A percentile compares a stretch with the other conserved stretches of the same genome.
Conservation (phyloP, 2,329 filamentous ascomycete species). For the Bimuria novae-zelandiae region DNA sequence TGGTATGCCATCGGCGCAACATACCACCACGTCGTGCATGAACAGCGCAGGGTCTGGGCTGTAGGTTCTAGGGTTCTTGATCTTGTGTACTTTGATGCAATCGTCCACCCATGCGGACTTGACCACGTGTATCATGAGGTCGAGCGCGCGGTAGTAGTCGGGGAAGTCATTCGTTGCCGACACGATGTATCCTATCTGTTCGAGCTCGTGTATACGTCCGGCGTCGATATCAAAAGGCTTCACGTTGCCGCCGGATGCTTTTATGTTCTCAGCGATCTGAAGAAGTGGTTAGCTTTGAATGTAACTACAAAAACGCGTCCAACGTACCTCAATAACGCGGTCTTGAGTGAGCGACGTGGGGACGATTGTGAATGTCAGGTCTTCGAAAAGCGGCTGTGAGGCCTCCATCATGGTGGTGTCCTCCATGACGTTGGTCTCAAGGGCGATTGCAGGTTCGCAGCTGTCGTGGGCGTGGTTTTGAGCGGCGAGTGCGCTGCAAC, state of each 20-base stretch:
- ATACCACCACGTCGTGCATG: constrained; percentile 81
- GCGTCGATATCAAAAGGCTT: constrained; percentile 45
- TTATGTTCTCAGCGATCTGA: constrained; percentile 54
- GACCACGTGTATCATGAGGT: constrained; percentile 81
- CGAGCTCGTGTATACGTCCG: constrained; percentile 48
- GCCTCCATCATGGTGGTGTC: constrained; percentile 38
- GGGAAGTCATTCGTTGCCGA: constrained; percentile 87
- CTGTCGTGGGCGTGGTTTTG: constrained; percentile 7
- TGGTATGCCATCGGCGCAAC: constrained; percentile 78
- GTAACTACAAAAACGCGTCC: constrained; percentile 22
- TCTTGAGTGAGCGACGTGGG: constrained; percentile 44
- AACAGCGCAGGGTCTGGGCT: constrained; percentile 91
- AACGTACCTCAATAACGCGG: constrained; percentile 31
- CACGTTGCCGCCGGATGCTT: constrained; percentile 55
- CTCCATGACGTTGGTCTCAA: constrained; percentile 31
- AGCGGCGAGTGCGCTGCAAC: not conserved
- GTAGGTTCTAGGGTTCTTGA: constrained; percentile 79
- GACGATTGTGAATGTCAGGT: constrained; percentile 50
- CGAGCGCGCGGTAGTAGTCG: constrained; percentile 76
- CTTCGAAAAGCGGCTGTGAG: constrained; percentile 44
- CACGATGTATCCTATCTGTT: constrained; percentile 66
- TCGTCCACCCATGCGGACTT: constrained; percentile 78
- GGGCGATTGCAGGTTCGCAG: constrained; percentile 2
- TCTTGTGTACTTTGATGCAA: constrained; percentile 70
- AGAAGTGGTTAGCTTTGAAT: constrained; percentile 22